Evolutionary conservation across 2,329 filamentous ascomycete species (phyloP), one percentile per base, ranked within the genome.

Genomic region (Neofusicoccum parvum): DNA sequence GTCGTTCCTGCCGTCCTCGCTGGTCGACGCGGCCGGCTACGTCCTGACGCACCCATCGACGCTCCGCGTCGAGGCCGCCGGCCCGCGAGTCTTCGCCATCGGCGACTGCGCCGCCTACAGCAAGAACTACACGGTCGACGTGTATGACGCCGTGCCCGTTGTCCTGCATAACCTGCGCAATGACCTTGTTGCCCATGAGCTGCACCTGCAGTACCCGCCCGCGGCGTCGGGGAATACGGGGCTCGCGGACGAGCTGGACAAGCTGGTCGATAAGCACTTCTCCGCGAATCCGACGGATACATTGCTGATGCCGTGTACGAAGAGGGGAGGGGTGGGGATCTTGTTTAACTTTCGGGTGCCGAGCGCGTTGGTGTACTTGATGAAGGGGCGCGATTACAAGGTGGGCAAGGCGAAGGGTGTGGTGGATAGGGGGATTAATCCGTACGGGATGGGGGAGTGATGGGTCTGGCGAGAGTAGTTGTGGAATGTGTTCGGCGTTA

Each of bases 311-410:
- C 49, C 62, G 14, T 64, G 51, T 27, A 41, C 49, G 54, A 65
- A 65, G 62, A 36, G 50, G n/a, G 75, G 75, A 1, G 78, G 78
- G 3, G 75, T 80, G 6, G 78, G 74, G 6, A 72, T 78, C 7
- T 70, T 78, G 66, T 74, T 70, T 62, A 76, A 73, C 3, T 71
- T 68, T 59, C 65, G 65, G 37, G 62, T 79, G 56, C 78, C 77
- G 6, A 70, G 75, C 11, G 74, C 74, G 37, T 65, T 72, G n/a
- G 74, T 79, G 20, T 66, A 69, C 36, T 67, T 73, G 65, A 56
- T 72, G 43, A 79, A 79, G 69, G 77, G 77, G 14, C 73, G 74
- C 66, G 73, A 78, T 69, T 78, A 76, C 63, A 71, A 73, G 72
- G 62, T 72, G 10, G 68, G 69, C 15, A 69, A 70, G 69, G 71